Base-by-base conservation (phyloP, 108 stramenopile genomes). In the Epipyxis sp. region DNA sequence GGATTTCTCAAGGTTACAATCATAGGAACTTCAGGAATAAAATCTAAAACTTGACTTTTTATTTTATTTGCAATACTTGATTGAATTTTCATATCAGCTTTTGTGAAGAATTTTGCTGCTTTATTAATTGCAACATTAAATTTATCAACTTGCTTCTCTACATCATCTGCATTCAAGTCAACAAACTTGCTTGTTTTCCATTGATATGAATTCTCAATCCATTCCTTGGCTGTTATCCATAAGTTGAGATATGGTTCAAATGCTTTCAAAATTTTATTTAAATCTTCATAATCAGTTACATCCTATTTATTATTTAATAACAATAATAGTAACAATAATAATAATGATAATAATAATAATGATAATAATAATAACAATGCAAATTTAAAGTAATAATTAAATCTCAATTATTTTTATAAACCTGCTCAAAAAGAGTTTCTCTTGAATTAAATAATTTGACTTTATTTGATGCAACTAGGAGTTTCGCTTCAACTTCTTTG, bases 211-310 rank as follows among this genome's bases (percentile, higher is more conserved):
- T 42, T 40, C 32, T 82, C 41, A 45, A 82, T 45, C 89, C 89
- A 90, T 57, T 81, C 76, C 35, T 80, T n/a, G 13, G 84, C 76
- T 25, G 89, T 87, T 44, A 57, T 27, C 90, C 90, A 90, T 2
- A 90, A 80, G 65, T 76, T 83, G 32, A 77, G 65, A 79, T 89
- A 89, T 27, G 89, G 88, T 77, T 89, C 90, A 46, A 89, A 85
- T 35, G 61, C 59, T 79, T 88, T 86, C 41, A 59, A 46, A 42
- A 89, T 79, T 0, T 83, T 68, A 39, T 71, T 27, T 13, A 89
- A 67, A 45, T 69, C 69, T 37, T 88, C 86, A 76, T 90, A 90
- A 67, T 90, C 88, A 16, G 88, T 90, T 29, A 84, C 50, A 37
- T 87, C 77, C 3, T n/a, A n/a, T n/a, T n/a, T n/a, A n/a, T n/a